Evolutionary conservation across 2,329 filamentous ascomycete genomes (phyloP).

Genomic region (Coniochaeta sp.): DNA sequence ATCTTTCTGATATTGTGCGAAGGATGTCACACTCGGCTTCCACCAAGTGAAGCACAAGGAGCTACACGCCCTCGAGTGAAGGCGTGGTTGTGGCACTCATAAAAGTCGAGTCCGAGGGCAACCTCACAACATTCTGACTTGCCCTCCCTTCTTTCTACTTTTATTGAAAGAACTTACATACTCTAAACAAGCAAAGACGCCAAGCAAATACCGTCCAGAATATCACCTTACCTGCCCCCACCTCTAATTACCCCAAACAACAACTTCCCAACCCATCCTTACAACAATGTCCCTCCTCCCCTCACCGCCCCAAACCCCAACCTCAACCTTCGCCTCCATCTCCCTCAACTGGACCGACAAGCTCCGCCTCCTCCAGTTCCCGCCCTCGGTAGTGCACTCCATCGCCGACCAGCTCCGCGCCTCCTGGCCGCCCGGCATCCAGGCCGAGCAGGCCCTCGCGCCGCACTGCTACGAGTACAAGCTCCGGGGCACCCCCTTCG

Average conservation of each 20-base stretch:
- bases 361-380: conserved; percentile 17
- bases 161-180: no score
- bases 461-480: conserved; percentile 13
- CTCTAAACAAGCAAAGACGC: no score
- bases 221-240: no score
- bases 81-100: neutral
- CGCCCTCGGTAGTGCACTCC: conserved; percentile 7
- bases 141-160: neutral
- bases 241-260: no score
- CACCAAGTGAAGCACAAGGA: neutral
- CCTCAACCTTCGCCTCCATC: conserved; percentile 11
- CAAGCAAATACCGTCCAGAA: no score
- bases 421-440: conserved; percentile 16
- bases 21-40: neutral
- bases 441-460: conserved; percentile 6
- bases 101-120: neutral
- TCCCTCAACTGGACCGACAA: conserved; percentile 16
- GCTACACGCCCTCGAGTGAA: neutral
- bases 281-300: neutral
- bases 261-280: no score
- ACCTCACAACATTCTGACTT: neutral
- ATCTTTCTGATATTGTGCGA: no score
- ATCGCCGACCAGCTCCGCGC: conserved; percentile 12
- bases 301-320: neutral
- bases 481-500: conserved; percentile 13